Evolutionary conservation across 2,329 filamentous ascomycete genomes (phyloP), one percentile per base, ranked within the genome.

Genomic region (Onygena corvina): DNA sequence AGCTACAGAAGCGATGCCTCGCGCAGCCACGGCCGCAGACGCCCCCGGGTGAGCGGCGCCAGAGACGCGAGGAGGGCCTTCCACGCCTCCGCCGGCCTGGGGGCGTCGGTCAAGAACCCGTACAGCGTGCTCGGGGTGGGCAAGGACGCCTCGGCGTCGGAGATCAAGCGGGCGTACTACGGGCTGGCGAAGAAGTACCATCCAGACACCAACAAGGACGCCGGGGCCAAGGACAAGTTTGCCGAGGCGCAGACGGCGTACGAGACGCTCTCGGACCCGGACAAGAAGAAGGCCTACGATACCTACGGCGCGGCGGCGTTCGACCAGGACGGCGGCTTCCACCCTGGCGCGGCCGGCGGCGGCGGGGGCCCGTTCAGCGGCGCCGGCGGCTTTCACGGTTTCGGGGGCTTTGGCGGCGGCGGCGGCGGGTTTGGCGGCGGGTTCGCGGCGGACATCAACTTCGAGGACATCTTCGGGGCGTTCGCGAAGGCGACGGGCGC

Each of bases 131-230:
- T 98, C 23, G 92, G 92, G 11, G 86, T 98, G 25, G 74, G 74
- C 60, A 94, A 90, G 65, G 76, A 69, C 54, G 86, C 92, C n/a
- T 81, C 86, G 1, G 72, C 87, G 2, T 73, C 80, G 52, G 90
- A 96, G 30, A 96, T 98, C 65, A 98, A 98, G 66, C 96, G 95
- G 67, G 89, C 92, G 2, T 98, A 98, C 72, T 98, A 98, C 64
- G 86, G 89, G 46, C 74, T 96, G 52, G 92, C 92, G 16, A 98
- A 98, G 69, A 98, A 96, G 63, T 98, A 80, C 64, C 92, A 98
- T 61, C 92, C 92, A 6, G 92, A 98, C 65, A 96, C 92, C 30
- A 98, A 96, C 74, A 96, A 96, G 67, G 92, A 96, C 58, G 67
- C 86, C 2, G 76, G 73, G n/a, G 89, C 92, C 30, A 96, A 96